Evolutionary conservation across 495 filamentous ascomycete genomes (phyloP), one percentile per base, ranked within the genome.

Genomic region (Daldinia concentrica): DNA sequence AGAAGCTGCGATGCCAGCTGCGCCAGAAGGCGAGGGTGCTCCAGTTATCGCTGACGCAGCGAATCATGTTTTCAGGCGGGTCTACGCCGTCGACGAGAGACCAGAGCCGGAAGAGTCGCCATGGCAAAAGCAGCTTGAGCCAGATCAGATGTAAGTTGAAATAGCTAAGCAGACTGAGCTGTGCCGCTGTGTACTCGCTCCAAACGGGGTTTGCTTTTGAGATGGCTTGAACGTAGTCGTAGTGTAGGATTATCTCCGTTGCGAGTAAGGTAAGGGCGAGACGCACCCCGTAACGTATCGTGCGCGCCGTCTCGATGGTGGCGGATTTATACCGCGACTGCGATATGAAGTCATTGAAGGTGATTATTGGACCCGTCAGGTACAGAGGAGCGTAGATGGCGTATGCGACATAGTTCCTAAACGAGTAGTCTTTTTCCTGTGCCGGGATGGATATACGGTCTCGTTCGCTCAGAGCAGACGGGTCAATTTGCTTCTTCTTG

Each of bases 401-500:
- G 78, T 98, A 98, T 30, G 91, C 92, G 52, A 97, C 65, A 76
- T 96, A 98, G 79, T 94, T 95, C 63, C 86, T 82, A 78, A 95
- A 94, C 24, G 86, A 87, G 79, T 88, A 99, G 68, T 94, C 91
- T 7, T 84, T 79, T 0, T 84, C 75, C 58, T 87, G 84, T 5
- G 93, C 92, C 0, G 96, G 92, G 51, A 90, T 89, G 39, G 84
- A 84, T 58, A 98, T 86, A 6, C 95, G 90, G 67, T 98, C 95
- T 71, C 91, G 85, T 74, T 98, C 96, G 12, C 93, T 94, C 15
- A 98, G 86, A 70, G 88, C 86, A 51, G 92, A 82, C 17, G 91
- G 91, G 85, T 98, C 94, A 58, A 97, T 86, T 84, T 95, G 92
- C 78, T 97, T 98, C 94, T 98, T 98, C 96, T 98, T 97, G 81